These are phyloP conservation scores for Hypoxylon sp. DNA, from an alignment of 2,329 filamentous ascomycete genomes.

Conservation along the genomic window DNA sequence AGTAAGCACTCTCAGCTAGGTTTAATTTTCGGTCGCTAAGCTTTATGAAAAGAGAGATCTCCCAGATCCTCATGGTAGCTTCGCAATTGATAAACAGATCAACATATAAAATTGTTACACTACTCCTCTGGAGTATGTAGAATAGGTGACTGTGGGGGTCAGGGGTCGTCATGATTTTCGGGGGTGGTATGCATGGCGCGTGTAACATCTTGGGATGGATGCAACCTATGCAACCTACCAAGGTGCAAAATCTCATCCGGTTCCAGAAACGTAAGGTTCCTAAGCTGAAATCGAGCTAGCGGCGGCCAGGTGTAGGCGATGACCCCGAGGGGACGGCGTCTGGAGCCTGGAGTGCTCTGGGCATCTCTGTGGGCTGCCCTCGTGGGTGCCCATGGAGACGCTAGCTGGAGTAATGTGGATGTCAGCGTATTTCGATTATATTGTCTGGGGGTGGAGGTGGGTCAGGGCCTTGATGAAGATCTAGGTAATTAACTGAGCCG, in stretches of 20 bases:
- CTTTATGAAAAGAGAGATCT: not conserved
- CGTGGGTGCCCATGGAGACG: conserved; percentile 37
- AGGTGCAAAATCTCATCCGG: conserved; percentile 15
- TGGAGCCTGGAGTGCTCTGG: conserved; percentile 40
- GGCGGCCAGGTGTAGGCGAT: conserved; percentile 15
- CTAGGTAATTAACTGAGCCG: conserved; percentile 17
- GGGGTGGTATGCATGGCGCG: conserved; percentile 31
- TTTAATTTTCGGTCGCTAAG: not conserved
- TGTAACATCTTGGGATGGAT: conserved; percentile 29
- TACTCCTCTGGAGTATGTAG: conserved; percentile 4
- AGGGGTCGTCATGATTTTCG: not conserved
- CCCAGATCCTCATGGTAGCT: conserved; percentile 25
- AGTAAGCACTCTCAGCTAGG: not conserved
- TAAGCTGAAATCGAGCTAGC: conserved; percentile 20
- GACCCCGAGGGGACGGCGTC: conserved; percentile 33
- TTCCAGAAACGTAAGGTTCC: conserved; percentile 26
- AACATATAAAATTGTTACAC: conserved; percentile 12
- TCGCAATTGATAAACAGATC: conserved; percentile 12
- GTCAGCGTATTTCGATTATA: conserved; percentile 1
- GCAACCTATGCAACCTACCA: conserved; percentile 12
- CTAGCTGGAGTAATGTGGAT: conserved; percentile 22
- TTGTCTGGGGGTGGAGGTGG: conserved; percentile 42
- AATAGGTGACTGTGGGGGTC: conserved; percentile 27
- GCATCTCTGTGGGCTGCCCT: conserved; percentile 36
- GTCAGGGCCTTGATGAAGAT: conserved; percentile 18